phyloP scores from a whole-genome alignment of 345 rosid species.

The Eucalyptus cloeziana region DNA sequence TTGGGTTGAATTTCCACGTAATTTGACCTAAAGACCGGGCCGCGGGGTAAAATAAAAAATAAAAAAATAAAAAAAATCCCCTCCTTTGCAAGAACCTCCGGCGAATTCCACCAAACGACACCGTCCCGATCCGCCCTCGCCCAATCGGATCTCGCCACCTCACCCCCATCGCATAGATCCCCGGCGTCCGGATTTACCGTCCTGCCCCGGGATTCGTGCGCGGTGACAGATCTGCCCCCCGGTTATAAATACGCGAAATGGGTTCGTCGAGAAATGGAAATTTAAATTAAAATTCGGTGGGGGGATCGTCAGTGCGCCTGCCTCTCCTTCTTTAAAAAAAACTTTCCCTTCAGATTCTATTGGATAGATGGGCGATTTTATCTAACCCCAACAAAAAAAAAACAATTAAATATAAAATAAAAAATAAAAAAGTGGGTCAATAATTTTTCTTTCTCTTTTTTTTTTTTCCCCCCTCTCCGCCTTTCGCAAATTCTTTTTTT shows the following conservation, averaged over 20 bases:
- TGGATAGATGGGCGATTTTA: constrained; percentile 44
- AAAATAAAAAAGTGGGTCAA: not conserved
- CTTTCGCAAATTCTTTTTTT: not conserved
- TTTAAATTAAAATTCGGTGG: not conserved
- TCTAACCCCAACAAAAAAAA: not conserved
- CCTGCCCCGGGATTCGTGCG: not conserved
- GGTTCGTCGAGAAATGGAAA: not conserved
- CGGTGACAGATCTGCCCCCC: not conserved
- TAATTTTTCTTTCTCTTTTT: not conserved
- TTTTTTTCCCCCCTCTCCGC: not conserved
- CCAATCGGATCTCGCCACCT: constrained; percentile 15
- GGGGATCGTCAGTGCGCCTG: constrained; percentile 16
- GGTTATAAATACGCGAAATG: not conserved
- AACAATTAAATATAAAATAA: not conserved
- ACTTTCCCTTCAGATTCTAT: constrained; percentile 1
- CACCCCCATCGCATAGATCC: not conserved
- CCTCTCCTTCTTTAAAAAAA: not conserved
- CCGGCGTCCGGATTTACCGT: not conserved
- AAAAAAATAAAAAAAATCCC: too few relatives aligned
- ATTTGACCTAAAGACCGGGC: constrained; percentile 25
- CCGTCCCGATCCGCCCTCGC: not conserved
- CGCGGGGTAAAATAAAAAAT: too few relatives aligned
- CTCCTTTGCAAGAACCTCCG: constrained; percentile 4
- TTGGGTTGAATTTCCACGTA: constrained; percentile 53
- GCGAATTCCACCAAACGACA: not conserved